These are phyloP conservation scores for Fusarium torulosum DNA, from an alignment of 2,329 filamentous ascomycete genomes.

Conservation along the genomic window DNA sequence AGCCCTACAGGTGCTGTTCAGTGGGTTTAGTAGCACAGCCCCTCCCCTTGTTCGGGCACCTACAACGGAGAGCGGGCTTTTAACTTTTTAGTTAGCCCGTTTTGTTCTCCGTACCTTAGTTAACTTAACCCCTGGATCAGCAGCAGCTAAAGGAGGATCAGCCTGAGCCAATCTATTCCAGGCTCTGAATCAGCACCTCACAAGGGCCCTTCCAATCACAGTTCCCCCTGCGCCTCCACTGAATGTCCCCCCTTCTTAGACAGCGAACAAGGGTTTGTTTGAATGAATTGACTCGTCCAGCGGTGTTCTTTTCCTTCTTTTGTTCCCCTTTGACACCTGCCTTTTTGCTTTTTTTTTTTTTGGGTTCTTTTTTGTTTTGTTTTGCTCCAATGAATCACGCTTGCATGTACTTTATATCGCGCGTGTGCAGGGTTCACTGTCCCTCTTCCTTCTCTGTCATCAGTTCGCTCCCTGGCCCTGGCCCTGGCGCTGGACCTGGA, in stretches of 20 bases:
- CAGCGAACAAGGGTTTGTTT: slow-evolving; percentile 24
- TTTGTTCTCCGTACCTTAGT: too few species aligned
- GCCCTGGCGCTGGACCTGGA: background rate
- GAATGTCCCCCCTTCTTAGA: background rate
- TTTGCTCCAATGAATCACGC: slow-evolving; percentile 1
- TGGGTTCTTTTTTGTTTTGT: too few species aligned
- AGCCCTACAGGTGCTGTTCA: slow-evolving; percentile 16
- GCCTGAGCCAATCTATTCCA: slow-evolving; percentile 24
- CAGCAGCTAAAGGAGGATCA: slow-evolving; percentile 4
- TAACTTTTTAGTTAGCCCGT: too few species aligned
- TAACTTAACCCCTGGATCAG: background rate
- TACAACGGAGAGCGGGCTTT: background rate
- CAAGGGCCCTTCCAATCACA: slow-evolving; percentile 20
- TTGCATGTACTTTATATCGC: background rate
- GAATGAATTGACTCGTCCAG: background rate
- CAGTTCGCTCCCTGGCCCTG: slow-evolving; percentile 12
- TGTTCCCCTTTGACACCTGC: background rate
- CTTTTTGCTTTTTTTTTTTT: too few species aligned
- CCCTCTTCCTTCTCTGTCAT: background rate
- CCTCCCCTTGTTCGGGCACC: slow-evolving; percentile 14
- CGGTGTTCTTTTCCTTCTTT: background rate
- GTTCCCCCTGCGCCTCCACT: slow-evolving; percentile 28
- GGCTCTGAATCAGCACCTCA: background rate
- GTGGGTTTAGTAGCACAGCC: background rate
- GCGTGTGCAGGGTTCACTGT: slow-evolving; percentile 18